Evolutionary conservation across 441 rosid species (phyloP).

Genomic region (Erysimum pusillum): DNA sequence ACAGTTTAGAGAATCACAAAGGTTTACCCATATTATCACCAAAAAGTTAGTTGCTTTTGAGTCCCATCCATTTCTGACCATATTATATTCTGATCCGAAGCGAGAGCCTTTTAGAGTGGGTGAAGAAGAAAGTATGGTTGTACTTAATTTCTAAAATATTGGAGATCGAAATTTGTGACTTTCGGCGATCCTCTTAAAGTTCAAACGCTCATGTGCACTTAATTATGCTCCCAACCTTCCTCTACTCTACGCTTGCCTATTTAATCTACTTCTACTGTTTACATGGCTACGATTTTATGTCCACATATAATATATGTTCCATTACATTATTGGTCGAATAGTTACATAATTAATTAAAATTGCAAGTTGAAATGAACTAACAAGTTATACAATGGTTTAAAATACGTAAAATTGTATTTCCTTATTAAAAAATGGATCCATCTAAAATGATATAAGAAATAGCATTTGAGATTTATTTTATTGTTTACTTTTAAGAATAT

Average conservation of each 20-base stretch:
- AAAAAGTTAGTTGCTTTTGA: slow-evolving; percentile 34
- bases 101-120: slow-evolving; percentile 12
- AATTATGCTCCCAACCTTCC: slow-evolving; percentile 33
- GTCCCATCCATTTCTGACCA: slow-evolving; percentile 16
- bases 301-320: not conserved
- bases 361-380: slow-evolving; percentile 13
- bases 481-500: no score
- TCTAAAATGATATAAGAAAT: no score
- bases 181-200: slow-evolving; percentile 45
- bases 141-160: slow-evolving; percentile 30
- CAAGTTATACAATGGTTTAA: not conserved
- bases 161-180: slow-evolving; percentile 25
- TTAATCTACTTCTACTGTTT: slow-evolving; percentile 4
- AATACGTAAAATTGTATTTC: not conserved
- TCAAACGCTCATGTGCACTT: slow-evolving; percentile 42
- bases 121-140: slow-evolving; percentile 37
- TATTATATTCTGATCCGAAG: not conserved
- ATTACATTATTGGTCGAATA: slow-evolving; percentile 7
- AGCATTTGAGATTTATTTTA: no score
- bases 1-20: slow-evolving; percentile 38
- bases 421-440: no score
- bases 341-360: not conserved
- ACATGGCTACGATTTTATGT: slow-evolving; percentile 26
- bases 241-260: slow-evolving; percentile 4
- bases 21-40: slow-evolving; percentile 25